Percentiles rank a stretch among this genome's conserved stretches.
phyloP scores from a whole-genome alignment of 306 rosid species.

The Rubus parviflorus region DNA sequence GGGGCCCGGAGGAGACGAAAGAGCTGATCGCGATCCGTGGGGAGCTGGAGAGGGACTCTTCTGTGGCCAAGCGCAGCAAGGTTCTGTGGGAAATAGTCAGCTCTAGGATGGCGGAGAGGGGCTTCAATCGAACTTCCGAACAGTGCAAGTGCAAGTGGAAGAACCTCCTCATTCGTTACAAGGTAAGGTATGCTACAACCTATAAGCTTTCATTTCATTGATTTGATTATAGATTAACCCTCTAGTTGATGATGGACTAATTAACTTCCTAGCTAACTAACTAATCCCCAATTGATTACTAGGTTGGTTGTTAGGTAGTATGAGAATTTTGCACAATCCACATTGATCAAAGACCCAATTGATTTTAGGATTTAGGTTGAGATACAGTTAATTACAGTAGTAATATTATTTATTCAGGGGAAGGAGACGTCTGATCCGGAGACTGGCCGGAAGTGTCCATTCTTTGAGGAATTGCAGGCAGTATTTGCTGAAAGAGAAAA shows the following conservation, averaged over 20 bases:
- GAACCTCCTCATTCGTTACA: constrained; percentile 88
- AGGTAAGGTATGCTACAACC: constrained; percentile 62
- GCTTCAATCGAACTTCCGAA: constrained; percentile 71
- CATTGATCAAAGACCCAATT: neutral
- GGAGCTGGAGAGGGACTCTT: constrained; percentile 61
- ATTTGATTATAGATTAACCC: too few relatives aligned
- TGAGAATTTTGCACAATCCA: neutral
- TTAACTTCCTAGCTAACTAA: too few relatives aligned
- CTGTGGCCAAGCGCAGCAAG: constrained; percentile 53
- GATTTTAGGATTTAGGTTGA: neutral
- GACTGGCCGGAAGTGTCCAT: constrained; percentile 68
- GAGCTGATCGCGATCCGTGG: constrained; percentile 77
- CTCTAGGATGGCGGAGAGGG: constrained; percentile 56
- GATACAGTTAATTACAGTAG: neutral
- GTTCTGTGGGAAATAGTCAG: constrained; percentile 90
- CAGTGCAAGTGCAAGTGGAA: constrained; percentile 99
- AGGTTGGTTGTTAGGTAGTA: neutral
- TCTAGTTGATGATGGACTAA: too few relatives aligned
- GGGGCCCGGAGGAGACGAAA: constrained; percentile 81
- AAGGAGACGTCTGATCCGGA: constrained; percentile 84
- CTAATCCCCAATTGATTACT: neutral
- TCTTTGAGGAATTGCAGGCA: constrained; percentile 80
- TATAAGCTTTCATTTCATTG: neutral
- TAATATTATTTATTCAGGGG: constrained; percentile 51
- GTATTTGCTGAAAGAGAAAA: constrained; percentile 69